These are phyloP conservation scores for Cladosporium sp. DNA, from an alignment of 2,329 filamentous ascomycete species.

Conservation along the genomic window DNA sequence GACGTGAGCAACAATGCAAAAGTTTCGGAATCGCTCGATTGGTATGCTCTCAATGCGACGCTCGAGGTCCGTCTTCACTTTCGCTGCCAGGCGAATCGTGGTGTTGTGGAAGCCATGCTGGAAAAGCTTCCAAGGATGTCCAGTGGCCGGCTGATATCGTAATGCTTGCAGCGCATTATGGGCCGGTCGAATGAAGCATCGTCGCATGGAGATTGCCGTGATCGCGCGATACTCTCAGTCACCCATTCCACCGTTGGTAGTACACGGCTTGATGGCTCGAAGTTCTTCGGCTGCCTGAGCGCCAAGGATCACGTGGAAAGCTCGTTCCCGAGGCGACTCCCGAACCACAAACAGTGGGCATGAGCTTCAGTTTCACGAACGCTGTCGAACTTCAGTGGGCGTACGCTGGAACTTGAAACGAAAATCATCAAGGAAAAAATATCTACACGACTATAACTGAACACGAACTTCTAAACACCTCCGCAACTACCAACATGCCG, in stretches of 20 bases:
- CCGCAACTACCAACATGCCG: conserved; percentile 14
- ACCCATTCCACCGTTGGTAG: not conserved
- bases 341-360: conserved; percentile 9
- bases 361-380: conserved; percentile 6
- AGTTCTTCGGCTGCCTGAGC: conserved; percentile 1
- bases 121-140: conserved; percentile 1
- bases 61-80: conserved; percentile 51
- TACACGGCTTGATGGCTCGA: not conserved
- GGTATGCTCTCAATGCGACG: conserved; percentile 67
- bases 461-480: not conserved
- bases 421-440: not conserved
- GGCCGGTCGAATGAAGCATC: conserved; percentile 36
- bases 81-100: conserved; percentile 31
- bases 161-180: conserved; percentile 13
- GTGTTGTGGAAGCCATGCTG: conserved; percentile 13
- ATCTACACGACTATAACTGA: not conserved
- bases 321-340: conserved; percentile 10
- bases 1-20: conserved; percentile 97
- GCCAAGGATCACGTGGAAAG: conserved; percentile 11
- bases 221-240: conserved; percentile 9
- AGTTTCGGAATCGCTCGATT: conserved; percentile 80
- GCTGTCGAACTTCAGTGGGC: not conserved
- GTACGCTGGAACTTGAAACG: not conserved
- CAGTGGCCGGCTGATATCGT: conserved; percentile 12
- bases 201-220: conserved; percentile 39